Conservation (phyloP, 1,284 basidiomycete species). For the Phlebopus sp. region DNA sequence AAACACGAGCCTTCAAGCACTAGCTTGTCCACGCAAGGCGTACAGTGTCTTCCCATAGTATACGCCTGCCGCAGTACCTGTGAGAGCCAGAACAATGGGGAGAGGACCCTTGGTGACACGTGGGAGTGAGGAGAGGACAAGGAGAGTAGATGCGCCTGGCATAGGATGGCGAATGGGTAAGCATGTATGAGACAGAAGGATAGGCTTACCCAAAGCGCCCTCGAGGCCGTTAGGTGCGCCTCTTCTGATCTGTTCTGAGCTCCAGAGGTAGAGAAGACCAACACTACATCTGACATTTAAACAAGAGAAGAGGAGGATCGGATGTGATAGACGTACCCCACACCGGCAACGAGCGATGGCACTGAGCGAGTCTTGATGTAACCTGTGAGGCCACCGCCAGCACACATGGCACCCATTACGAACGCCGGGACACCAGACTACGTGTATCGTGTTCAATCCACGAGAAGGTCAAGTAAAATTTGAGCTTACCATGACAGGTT, state of each 20-base stretch:
- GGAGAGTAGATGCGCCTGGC: constrained; percentile 71
- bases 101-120: constrained; percentile 75
- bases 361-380: constrained; percentile 68
- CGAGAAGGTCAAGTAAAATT: not conserved
- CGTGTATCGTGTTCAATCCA: constrained; percentile 26
- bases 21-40: constrained; percentile 37
- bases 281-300: constrained; percentile 45
- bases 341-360: constrained; percentile 78
- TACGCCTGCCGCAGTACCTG: constrained; percentile 56
- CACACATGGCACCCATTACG: constrained; percentile 74
- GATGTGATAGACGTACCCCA: constrained; percentile 47
- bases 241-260: constrained; percentile 70
- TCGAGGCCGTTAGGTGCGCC: constrained; percentile 73
- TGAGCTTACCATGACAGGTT: constrained; percentile 30
- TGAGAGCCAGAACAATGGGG: constrained; percentile 62
- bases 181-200: constrained; percentile 2
- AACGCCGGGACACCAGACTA: constrained; percentile 82
- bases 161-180: not conserved
- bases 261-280: constrained; percentile 73
- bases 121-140: constrained; percentile 78
- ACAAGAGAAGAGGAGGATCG: not conserved
- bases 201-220: constrained; percentile 63
- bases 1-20: constrained; percentile 9
- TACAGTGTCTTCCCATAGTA: constrained; percentile 74
- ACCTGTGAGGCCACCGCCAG: constrained; percentile 74